Percentiles rank a stretch among this genome's conserved stretches.
phyloP scores from a whole-genome alignment of 2,329 filamentous ascomycete genomes.

The Fusarium agapanthi region DNA sequence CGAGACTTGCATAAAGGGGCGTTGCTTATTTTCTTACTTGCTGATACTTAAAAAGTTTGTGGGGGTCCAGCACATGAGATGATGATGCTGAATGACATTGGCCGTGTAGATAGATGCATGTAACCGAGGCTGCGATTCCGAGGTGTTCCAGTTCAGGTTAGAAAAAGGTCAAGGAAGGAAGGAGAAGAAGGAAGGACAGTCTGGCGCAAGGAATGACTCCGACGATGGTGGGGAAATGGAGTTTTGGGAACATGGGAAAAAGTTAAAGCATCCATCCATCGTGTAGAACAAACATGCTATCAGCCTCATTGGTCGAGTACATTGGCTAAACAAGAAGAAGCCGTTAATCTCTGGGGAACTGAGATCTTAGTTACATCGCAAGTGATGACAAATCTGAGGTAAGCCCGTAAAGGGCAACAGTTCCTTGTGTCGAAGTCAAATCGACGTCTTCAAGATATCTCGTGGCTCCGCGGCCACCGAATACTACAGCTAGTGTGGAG shows the following conservation, averaged over 20 bases:
- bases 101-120: conserved; percentile 16
- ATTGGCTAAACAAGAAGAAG: conserved; percentile 1
- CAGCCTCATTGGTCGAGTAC: conserved; percentile 13
- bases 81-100: background rate
- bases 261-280: conserved; percentile 28
- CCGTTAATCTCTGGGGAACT: background rate
- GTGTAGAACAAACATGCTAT: conserved; percentile 38
- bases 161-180: background rate
- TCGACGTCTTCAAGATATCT: background rate
- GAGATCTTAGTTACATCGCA: background rate
- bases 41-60: conserved; percentile 5
- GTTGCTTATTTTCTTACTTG: background rate
- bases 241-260: conserved; percentile 41
- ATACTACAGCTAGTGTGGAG: background rate
- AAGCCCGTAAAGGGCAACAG: background rate
- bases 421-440: background rate
- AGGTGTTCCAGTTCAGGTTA: conserved; percentile 5
- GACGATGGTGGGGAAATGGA: conserved; percentile 28
- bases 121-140: conserved; percentile 10
- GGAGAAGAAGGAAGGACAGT: conserved; percentile 23
- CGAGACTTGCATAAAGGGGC: conserved; percentile 51
- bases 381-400: conserved; percentile 2
- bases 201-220: conserved; percentile 31
- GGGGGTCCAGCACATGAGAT: background rate
- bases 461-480: conserved; percentile 1